Percentiles rank a stretch among this genome's conserved stretches.
phyloP scores from a whole-genome alignment of 192 early-diverging fungal genomes.

The Entrophospora sp. region DNA sequence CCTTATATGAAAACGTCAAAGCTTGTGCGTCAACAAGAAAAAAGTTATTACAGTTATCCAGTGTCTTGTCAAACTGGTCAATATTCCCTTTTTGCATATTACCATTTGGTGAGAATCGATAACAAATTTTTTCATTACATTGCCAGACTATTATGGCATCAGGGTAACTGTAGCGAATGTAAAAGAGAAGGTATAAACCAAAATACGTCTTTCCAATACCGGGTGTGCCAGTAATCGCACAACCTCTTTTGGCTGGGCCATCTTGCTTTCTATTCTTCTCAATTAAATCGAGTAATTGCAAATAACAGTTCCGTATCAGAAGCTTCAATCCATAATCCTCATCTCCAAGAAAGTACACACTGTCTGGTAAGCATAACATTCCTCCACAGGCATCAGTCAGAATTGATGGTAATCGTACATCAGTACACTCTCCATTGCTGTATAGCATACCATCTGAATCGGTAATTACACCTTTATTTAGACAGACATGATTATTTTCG shows the following conservation, averaged over 20 bases:
- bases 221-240: not conserved
- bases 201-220: not conserved
- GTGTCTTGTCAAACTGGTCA: not conserved
- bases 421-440: not conserved
- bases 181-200: conserved; percentile 10
- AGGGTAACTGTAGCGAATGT: conserved; percentile 1
- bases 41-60: not conserved
- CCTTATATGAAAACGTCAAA: not conserved
- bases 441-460: not conserved
- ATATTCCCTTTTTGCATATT: conserved; percentile 1
- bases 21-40: not conserved
- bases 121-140: not conserved
- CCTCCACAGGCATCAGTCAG: not conserved
- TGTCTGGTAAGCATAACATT: not conserved
- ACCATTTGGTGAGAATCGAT: not conserved
- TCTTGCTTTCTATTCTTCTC: not conserved
- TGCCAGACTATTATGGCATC: not conserved
- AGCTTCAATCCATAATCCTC: conserved; percentile 1
- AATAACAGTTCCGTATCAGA: conserved; percentile 2
- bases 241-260: not conserved
- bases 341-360: not conserved
- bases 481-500: not conserved
- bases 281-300: not conserved
- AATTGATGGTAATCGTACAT: not conserved
- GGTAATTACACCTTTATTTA: not conserved